Percentiles rank a stretch among this genome's conserved stretches.
Evolutionary conservation across 2,329 filamentous ascomycete genomes (phyloP).

Genomic region (Alternaria ethzedia): DNA sequence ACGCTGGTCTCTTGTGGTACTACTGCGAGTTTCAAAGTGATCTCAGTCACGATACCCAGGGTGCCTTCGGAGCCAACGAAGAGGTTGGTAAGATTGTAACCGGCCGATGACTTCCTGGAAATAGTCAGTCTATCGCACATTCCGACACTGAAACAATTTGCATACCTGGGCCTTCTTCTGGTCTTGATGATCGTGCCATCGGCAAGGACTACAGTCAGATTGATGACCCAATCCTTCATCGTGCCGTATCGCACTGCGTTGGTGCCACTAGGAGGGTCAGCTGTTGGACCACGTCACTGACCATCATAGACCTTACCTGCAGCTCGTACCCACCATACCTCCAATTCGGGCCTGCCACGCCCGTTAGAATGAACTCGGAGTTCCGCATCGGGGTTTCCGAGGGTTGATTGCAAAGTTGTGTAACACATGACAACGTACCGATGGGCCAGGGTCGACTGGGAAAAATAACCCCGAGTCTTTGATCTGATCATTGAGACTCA

Average conservation of each 20-base stretch:
- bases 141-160: slow-evolving; percentile 7
- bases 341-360: slow-evolving; percentile 70
- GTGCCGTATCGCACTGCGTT: slow-evolving; percentile 83
- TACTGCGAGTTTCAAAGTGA: slow-evolving; percentile 79
- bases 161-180: slow-evolving; percentile 69
- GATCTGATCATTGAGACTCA: slow-evolving; percentile 79
- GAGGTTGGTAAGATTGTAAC: slow-evolving; percentile 80
- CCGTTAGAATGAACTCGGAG: slow-evolving; percentile 27
- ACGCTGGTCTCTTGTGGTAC: slow-evolving; percentile 78
- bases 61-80: slow-evolving; percentile 86
- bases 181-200: slow-evolving; percentile 83
- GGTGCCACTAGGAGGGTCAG: slow-evolving; percentile 64
- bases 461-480: slow-evolving; percentile 83
- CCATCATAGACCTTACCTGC: slow-evolving; percentile 40
- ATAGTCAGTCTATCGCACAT: not conserved
- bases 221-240: slow-evolving; percentile 89
- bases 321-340: slow-evolving; percentile 82
- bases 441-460: slow-evolving; percentile 82
- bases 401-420: not conserved
- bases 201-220: slow-evolving; percentile 79
- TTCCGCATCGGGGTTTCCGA: slow-evolving; percentile 20
- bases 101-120: slow-evolving; percentile 73
- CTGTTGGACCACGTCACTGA: not conserved
- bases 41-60: slow-evolving; percentile 80
- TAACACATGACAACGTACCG: slow-evolving; percentile 32